Evolutionary conservation across 345 rosid species (phyloP), one percentile per base, ranked within the genome.

Genomic region (Eucalyptus marginata): DNA sequence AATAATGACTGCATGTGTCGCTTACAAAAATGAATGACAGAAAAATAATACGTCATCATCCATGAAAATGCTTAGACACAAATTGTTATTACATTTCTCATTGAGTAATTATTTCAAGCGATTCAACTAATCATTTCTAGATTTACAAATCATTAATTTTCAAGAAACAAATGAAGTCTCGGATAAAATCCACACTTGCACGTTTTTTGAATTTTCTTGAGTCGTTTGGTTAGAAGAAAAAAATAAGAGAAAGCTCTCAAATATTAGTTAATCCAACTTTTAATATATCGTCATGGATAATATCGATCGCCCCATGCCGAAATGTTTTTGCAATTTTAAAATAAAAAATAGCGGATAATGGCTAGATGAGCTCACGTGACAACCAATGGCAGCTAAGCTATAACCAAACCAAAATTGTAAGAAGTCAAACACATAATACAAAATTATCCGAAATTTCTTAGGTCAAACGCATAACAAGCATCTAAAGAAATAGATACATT

Each of bases 11-110:
- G 0, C 27, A 20, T 20, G 59, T 22, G 5, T 56, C 0, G 62
- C 13, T 56, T 56, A 56, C 29, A 0, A 10, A 56, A 56, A 7
- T 18, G 25, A 2, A 22, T 56, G 29, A 24, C 24, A 0, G 3
- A 56, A 56, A 9, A 56, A 56, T 20, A 56, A 17, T 17, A 51
- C 1, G 1, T 54, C 62, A 20, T 24, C 62, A 22, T 56, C 27
- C 0, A 56, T 56, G 62, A 0, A 56, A 56, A 56, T 56, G 62
- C 0, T 10, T 56, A 56, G 27, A 10, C 27, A 56, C 62, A 4
- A 22, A 56, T 56, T 56, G 6, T 22, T 24, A 24, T 56, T 24
- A 22, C 6, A 56, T 56, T 56, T 22, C 29, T 56, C 29, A 24
- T 24, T 24, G 62, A 56, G 3, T 24, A 56, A 56, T 56, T 56